Evolutionary conservation across 768 basidiomycete genomes (phyloP).

Genomic region (Trametes meyenii): DNA sequence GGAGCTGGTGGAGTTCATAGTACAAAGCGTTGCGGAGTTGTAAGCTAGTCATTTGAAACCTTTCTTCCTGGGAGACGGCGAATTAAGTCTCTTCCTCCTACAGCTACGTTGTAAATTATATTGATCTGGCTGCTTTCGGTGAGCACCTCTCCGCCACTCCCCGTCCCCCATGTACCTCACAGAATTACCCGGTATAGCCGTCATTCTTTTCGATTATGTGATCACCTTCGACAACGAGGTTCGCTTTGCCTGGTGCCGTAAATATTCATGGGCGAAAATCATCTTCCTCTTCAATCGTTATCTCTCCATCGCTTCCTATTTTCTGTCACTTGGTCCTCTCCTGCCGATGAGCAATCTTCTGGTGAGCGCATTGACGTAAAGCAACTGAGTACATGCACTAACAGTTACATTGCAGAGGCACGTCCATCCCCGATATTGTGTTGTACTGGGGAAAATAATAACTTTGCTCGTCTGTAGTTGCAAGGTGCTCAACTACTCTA

Average conservation of each 20-base stretch:
- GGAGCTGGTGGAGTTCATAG: conserved; percentile 11
- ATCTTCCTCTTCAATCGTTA: conserved; percentile 23
- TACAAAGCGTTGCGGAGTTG: background rate
- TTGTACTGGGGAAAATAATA: background rate
- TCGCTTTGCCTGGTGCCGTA: conserved; percentile 21
- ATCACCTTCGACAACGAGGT: conserved; percentile 22
- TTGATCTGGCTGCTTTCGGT: conserved; percentile 19
- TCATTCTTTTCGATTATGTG: conserved; percentile 18
- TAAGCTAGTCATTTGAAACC: background rate
- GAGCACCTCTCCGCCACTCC: background rate
- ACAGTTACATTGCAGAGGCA: conserved; percentile 1
- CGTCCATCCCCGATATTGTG: background rate
- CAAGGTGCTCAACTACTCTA: background rate
- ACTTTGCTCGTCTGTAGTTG: conserved; percentile 5
- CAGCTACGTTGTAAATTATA: conserved; percentile 11
- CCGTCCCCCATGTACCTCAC: background rate
- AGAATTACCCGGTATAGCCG: background rate
- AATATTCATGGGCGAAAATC: conserved; percentile 8
- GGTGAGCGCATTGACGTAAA: background rate
- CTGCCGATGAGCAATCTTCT: background rate
- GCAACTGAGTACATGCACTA: no score
- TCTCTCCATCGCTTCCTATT: conserved; percentile 3
- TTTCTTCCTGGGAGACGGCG: background rate
- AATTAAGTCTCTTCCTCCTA: background rate
- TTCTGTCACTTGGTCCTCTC: conserved; percentile 10